These are phyloP conservation scores for Amanita exitialis DNA, from an alignment of 768 basidiomycete species.

Conservation along the genomic window DNA sequence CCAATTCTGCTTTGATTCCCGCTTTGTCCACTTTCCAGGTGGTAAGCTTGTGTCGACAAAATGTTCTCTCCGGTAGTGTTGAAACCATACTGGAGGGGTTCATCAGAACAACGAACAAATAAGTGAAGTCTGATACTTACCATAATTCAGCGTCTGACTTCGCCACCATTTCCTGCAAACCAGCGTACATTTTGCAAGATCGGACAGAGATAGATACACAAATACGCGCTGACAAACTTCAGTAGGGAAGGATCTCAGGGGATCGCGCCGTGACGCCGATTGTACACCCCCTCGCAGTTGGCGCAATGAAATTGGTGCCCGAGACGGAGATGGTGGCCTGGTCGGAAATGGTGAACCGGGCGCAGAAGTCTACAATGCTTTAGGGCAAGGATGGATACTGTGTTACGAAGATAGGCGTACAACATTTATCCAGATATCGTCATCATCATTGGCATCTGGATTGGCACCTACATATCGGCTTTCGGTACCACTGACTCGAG, in stretches of 20 bases:
- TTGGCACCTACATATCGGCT: constrained; percentile 10
- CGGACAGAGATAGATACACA: constrained; percentile 42
- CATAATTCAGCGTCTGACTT: constrained; percentile 88
- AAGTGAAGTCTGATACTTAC: constrained; percentile 27
- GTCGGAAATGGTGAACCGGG: constrained; percentile 64
- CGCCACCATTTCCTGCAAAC: constrained; percentile 84
- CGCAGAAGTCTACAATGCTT: constrained; percentile 39
- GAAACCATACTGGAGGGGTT: constrained; percentile 74
- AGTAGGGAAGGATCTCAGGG: constrained; percentile 65
- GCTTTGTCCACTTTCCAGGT: constrained; percentile 83
- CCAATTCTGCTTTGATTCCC: constrained; percentile 94
- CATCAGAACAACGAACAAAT: neutral
- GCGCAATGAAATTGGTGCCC: constrained; percentile 30
- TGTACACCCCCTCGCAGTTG: constrained; percentile 39
- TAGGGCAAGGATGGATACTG: constrained; percentile 1
- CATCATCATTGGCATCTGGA: constrained; percentile 44
- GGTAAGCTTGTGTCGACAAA: constrained; percentile 75
- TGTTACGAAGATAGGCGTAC: constrained; percentile 29
- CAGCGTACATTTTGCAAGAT: constrained; percentile 68
- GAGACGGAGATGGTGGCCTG: constrained; percentile 46
- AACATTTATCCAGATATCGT: constrained; percentile 65
- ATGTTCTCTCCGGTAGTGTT: constrained; percentile 79
- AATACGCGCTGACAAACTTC: constrained; percentile 79
- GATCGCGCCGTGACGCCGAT: constrained; percentile 39
- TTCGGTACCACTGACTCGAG: neutral